Conservation (phyloP, 1,284 basidiomycete species). For the Rhodotorula sp. region DNA sequence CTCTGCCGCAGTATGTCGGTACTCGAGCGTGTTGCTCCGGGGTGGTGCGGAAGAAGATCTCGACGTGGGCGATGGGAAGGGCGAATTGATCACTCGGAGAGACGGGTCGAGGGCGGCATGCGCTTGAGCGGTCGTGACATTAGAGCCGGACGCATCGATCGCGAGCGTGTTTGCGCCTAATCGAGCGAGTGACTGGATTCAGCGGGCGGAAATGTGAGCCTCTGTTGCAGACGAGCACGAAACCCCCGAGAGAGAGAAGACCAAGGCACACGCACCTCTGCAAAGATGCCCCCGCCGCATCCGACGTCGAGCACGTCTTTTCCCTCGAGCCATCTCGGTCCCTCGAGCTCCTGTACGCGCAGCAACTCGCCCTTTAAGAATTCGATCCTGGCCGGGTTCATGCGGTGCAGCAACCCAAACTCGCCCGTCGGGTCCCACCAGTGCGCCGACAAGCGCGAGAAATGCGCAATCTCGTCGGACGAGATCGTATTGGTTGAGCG, state of each 20-base stretch:
- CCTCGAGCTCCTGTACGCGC: conserved; percentile 44
- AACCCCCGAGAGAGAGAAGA: too few relatives aligned
- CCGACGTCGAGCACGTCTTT: conserved; percentile 79
- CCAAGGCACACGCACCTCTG: conserved; percentile 64
- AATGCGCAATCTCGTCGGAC: conserved; percentile 80
- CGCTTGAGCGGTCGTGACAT: conserved; percentile 78
- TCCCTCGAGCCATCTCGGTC: conserved; percentile 56
- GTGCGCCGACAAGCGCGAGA: conserved; percentile 81
- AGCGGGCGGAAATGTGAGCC: background rate
- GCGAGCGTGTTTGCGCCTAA: conserved; percentile 82
- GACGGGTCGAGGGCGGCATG: conserved; percentile 77
- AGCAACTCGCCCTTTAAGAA: conserved; percentile 59
- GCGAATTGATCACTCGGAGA: conserved; percentile 28
- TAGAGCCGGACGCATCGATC: conserved; percentile 84
- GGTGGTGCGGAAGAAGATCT: background rate
- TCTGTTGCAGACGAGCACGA: too few relatives aligned
- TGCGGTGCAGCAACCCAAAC: conserved; percentile 83
- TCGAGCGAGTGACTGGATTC: conserved; percentile 71
- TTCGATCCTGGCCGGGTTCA: conserved; percentile 88
- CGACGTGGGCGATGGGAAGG: conserved; percentile 4
- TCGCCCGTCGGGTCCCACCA: conserved; percentile 99
- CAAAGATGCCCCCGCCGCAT: conserved; percentile 90
- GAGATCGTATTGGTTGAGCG: conserved; percentile 39
- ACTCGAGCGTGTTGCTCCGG: conserved; percentile 53
- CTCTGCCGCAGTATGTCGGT: conserved; percentile 79